These are phyloP conservation scores for Cladophialophora bantiana DNA, from an alignment of 2,329 filamentous ascomycete genomes.

Conservation along the genomic window DNA sequence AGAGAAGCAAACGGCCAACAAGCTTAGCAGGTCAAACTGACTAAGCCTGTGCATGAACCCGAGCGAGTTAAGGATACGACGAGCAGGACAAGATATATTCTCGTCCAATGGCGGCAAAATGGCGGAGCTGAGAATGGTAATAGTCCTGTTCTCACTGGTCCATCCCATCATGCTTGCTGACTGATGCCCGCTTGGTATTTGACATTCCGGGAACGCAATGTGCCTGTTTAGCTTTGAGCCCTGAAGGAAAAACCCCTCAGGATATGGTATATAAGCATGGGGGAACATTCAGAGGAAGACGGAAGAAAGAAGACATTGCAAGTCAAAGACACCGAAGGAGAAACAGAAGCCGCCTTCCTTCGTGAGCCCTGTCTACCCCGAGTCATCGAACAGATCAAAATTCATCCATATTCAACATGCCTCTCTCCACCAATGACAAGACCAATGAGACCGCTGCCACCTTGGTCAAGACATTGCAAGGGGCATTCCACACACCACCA, in stretches of 20 bases:
- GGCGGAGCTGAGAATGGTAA: conserved; percentile 10
- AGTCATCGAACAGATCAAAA: neutral
- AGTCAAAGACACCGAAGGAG: neutral
- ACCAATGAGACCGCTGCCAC: conserved; percentile 49
- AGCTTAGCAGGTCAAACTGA: conserved; percentile 5
- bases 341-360: neutral
- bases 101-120: conserved; percentile 15
- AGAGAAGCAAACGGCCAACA: too few species aligned
- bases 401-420: conserved; percentile 47
- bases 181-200: conserved; percentile 25
- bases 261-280: conserved; percentile 7
- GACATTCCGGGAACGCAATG: conserved; percentile 16
- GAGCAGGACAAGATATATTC: conserved; percentile 12
- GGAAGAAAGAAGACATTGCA: neutral
- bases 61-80: conserved; percentile 22
- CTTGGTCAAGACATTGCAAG: conserved; percentile 49
- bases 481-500: conserved; percentile 50
- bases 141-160: conserved; percentile 14
- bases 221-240: neutral
- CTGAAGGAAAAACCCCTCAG: neutral
- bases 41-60: conserved; percentile 32
- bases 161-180: conserved; percentile 21
- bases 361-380: neutral
- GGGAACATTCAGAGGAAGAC: neutral
- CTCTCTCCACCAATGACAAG: conserved; percentile 53